These are phyloP conservation scores for Solanum tarijense DNA, from an alignment of 257 asterid genomes.

Conservation along the genomic window DNA sequence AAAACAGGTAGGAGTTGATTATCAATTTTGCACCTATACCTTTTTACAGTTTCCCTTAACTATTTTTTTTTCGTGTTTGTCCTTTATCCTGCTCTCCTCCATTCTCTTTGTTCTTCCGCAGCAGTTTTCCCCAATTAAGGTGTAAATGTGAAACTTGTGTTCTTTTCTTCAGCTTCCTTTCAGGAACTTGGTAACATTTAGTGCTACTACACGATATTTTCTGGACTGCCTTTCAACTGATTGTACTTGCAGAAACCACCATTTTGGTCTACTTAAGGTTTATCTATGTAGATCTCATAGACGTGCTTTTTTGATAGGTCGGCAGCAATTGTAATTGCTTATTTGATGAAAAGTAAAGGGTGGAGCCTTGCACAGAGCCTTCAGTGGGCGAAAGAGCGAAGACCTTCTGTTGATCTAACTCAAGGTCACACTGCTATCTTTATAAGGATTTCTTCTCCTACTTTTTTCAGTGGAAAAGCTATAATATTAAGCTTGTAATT, in stretches of 20 bases:
- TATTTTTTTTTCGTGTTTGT: background rate
- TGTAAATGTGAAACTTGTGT: background rate
- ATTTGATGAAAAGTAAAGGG: constrained; percentile 86
- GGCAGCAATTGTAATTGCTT: constrained; percentile 90
- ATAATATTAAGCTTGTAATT: background rate
- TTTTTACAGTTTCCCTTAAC: background rate
- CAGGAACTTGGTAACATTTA: background rate
- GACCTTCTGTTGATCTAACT: constrained; percentile 69
- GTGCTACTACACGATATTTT: background rate
- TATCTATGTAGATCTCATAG: background rate
- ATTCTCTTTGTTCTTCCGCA: background rate
- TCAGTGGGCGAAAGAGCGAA: constrained; percentile 87
- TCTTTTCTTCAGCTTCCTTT: background rate
- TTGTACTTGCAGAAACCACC: background rate
- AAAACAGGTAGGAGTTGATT: constrained; percentile 44
- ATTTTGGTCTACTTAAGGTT: background rate
- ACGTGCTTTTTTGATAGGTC: constrained; percentile 40
- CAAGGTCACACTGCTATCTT: constrained; percentile 36
- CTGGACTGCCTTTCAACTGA: background rate
- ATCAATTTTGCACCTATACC: background rate
- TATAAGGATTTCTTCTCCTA: background rate
- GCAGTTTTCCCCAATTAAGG: background rate
- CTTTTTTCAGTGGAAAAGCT: background rate
- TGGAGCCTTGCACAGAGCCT: constrained; percentile 84
- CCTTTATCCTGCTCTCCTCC: background rate